Percentiles rank a stretch among this genome's conserved stretches.
Evolutionary conservation across 2,329 filamentous ascomycete species (phyloP).

Genomic region (Aspergillus alliaceus): DNA sequence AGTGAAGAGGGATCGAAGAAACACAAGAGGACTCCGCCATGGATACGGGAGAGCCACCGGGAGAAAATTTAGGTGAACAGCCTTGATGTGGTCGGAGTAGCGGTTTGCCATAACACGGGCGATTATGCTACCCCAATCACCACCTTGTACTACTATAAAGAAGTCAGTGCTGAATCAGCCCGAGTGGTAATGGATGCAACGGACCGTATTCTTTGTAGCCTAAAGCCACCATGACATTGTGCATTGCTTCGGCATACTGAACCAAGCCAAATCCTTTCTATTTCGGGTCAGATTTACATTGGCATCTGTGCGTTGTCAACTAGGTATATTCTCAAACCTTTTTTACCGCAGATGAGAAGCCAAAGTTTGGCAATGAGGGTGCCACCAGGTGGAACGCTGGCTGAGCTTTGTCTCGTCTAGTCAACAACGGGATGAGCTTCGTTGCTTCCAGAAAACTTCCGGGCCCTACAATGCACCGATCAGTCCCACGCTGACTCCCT

Average conservation of each 20-base stretch:
- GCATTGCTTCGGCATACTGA: slow-evolving; percentile 64
- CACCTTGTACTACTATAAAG: slow-evolving; percentile 55
- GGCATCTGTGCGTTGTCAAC: background rate
- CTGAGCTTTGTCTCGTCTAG: slow-evolving; percentile 28
- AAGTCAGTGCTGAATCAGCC: background rate
- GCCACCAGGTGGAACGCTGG: slow-evolving; percentile 56
- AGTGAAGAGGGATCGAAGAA: slow-evolving; percentile 33
- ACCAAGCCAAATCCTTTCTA: slow-evolving; percentile 58
- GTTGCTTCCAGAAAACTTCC: slow-evolving; percentile 64
- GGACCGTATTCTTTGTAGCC: slow-evolving; percentile 62
- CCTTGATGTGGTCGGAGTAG: slow-evolving; percentile 59
- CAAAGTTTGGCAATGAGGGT: slow-evolving; percentile 57
- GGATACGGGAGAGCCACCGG: slow-evolving; percentile 50
- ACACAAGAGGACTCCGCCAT: slow-evolving; percentile 56
- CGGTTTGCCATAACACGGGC: slow-evolving; percentile 61
- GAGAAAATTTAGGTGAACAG: slow-evolving; percentile 64
- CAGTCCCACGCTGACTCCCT: background rate
- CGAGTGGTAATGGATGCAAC: background rate
- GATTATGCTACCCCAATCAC: slow-evolving; percentile 69
- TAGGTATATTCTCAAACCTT: slow-evolving; percentile 19
- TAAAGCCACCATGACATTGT: slow-evolving; percentile 68
- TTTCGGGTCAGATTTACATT: background rate
- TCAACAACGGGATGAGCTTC: slow-evolving; percentile 48
- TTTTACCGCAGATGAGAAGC: slow-evolving; percentile 50
- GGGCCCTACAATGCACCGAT: slow-evolving; percentile 47